Evolutionary conservation across 78 protist species (phyloP).

Genomic region (Anaeramoeba flamelloides): DNA sequence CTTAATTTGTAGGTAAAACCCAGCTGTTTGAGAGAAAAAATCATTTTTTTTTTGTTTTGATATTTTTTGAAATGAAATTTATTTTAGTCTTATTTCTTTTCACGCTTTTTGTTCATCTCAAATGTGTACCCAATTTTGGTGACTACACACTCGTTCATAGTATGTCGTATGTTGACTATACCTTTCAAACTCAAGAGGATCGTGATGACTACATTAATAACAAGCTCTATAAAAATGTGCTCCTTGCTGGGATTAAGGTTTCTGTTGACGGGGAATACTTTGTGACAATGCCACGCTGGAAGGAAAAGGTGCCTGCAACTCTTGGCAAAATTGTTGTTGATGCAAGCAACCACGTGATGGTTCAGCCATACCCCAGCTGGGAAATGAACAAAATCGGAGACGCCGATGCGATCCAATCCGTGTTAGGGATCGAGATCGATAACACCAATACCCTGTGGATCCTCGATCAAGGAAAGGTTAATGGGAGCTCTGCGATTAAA

Average conservation of each 20-base stretch:
- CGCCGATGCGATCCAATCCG: not conserved
- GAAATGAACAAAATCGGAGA: slow-evolving; percentile 1
- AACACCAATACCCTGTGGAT: not conserved
- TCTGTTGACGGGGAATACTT: not conserved
- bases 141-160: not conserved
- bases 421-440: slow-evolving; percentile 4
- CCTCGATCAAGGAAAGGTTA: not conserved
- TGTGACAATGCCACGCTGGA: slow-evolving; percentile 3
- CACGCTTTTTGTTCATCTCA: no score
- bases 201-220: not conserved
- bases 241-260: slow-evolving; percentile 2
- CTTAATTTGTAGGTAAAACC: no score
- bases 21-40: no score
- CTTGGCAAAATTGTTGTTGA: not conserved
- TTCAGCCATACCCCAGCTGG: slow-evolving; percentile 7
- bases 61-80: no score
- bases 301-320: not conserved
- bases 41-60: no score
- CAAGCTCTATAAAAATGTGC: not conserved
- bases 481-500: not conserved
- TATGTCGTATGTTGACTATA: not conserved
- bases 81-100: no score
- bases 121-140: no score
- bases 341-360: not conserved
- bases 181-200: not conserved